phyloP scores from a whole-genome alignment of 1,284 basidiomycete species.

The Cryptococcus hybrid region DNA sequence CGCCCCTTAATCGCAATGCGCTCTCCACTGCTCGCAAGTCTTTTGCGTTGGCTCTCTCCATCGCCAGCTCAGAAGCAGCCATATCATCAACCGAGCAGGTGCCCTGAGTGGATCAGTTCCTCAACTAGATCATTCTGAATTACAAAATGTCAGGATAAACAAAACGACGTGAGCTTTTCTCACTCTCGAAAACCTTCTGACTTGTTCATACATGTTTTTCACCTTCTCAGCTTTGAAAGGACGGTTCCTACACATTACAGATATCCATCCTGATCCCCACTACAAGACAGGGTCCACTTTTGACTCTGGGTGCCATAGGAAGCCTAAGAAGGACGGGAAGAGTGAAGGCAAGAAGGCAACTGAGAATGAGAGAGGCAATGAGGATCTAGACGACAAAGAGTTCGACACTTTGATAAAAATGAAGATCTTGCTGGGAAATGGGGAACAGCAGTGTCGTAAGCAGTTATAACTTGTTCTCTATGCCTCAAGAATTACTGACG shows the following conservation, averaged over 20 bases:
- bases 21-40: constrained; percentile 4
- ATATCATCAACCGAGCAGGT: not conserved
- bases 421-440: constrained; percentile 37
- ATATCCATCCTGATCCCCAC: constrained; percentile 51
- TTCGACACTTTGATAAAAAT: constrained; percentile 8
- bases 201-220: not conserved
- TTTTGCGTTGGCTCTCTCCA: constrained; percentile 2
- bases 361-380: constrained; percentile 5
- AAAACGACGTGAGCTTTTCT: constrained; percentile 14
- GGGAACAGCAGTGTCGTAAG: constrained; percentile 46
- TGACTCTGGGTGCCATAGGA: constrained; percentile 43
- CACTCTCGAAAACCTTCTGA: not conserved
- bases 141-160: not conserved
- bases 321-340: constrained; percentile 20
- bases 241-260: constrained; percentile 49
- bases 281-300: constrained; percentile 43
- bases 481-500: not conserved
- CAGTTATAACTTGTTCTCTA: not conserved
- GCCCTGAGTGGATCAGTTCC: not conserved
- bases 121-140: not conserved
- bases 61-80: not conserved
- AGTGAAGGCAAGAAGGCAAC: constrained; percentile 16
- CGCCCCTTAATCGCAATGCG: constrained; percentile 1
- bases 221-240: constrained; percentile 37
- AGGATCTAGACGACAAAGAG: constrained; percentile 7